Percentiles rank a stretch among this genome's conserved stretches.
These are phyloP conservation scores for Fraxinus anomala DNA, from an alignment of 257 asterid species.

Conservation along the genomic window DNA sequence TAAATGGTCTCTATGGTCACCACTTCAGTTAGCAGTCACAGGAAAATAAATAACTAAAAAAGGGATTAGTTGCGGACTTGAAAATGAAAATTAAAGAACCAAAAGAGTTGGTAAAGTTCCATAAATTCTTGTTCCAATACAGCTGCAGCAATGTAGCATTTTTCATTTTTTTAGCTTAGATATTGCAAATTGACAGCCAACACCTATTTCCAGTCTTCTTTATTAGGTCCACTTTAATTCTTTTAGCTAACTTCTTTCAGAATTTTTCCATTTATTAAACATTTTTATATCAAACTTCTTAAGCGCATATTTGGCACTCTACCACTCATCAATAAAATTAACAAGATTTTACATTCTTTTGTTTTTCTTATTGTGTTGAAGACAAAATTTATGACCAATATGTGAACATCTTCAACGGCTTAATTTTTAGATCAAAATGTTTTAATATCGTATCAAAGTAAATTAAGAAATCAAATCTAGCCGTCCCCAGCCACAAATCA, in stretches of 20 bases:
- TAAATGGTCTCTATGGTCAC: neutral
- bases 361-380: neutral
- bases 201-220: neutral
- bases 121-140: neutral
- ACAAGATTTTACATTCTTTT: neutral
- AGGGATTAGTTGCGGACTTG: neutral
- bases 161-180: neutral
- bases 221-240: neutral
- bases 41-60: neutral
- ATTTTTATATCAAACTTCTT: neutral
- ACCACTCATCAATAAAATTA: too few relatives aligned
- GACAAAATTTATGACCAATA: neutral
- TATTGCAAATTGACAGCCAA: neutral
- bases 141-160: neutral
- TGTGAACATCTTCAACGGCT: neutral
- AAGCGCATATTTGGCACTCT: neutral
- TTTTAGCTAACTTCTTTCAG: neutral
- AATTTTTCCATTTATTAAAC: neutral
- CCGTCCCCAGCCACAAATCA: too few relatives aligned
- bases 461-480: too few relatives aligned
- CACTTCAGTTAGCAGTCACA: neutral
- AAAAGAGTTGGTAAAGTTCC: constrained; percentile 1
- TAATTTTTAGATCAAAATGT: neutral
- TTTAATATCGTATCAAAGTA: neutral
- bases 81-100: neutral